These are phyloP conservation scores for Isabelozyma pseudorhagii DNA, from an alignment of 805 yeast species.

Conservation along the genomic window DNA sequence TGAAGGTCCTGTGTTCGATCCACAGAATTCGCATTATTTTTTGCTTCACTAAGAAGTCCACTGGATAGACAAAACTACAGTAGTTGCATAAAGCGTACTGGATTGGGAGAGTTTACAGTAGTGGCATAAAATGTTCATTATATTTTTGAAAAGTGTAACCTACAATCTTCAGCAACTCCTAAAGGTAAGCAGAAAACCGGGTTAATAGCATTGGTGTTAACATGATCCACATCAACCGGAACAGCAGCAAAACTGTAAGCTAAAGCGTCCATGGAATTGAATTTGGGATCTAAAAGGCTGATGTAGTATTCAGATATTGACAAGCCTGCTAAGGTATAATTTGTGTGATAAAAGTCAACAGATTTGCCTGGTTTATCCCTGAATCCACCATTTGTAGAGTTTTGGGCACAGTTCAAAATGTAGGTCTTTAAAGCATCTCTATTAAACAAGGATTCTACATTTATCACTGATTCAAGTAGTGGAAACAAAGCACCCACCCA, in stretches of 20 bases:
- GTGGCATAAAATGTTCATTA: not conserved
- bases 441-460: constrained; percentile 33
- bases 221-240: constrained; percentile 1
- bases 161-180: constrained; percentile 32
- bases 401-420: constrained; percentile 75
- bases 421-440: constrained; percentile 62
- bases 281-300: not conserved
- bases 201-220: constrained; percentile 31
- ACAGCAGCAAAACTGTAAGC: not conserved
- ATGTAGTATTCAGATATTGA: constrained; percentile 49
- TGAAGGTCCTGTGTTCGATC: constrained; percentile 90
- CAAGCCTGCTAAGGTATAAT: constrained; percentile 77
- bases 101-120: not conserved
- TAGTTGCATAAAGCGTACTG: no score
- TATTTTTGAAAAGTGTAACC: constrained; percentile 4
- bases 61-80: not conserved
- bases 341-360: constrained; percentile 89
- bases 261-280: not conserved
- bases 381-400: constrained; percentile 61
- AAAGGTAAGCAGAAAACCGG: constrained; percentile 61
- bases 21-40: constrained; percentile 61
- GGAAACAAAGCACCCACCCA: constrained; percentile 88
- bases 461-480: constrained; percentile 51
- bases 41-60: not conserved
- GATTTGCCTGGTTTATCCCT: constrained; percentile 81